Evolutionary conservation across 177 flowering plant genomes (phyloP).

Genomic region (Vitis hybrid): DNA sequence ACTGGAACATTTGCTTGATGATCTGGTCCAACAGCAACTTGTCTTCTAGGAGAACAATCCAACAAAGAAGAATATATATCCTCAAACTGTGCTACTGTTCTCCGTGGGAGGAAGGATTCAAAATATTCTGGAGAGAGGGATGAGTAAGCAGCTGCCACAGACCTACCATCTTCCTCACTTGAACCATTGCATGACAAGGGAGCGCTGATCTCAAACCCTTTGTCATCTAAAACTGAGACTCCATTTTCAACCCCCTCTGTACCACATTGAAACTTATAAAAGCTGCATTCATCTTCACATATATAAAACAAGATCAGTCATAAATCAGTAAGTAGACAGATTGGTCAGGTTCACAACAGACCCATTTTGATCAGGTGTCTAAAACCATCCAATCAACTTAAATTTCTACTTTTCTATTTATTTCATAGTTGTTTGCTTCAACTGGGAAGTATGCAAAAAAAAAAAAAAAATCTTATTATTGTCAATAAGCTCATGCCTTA

Average conservation of each 20-base stretch:
- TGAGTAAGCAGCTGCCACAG: conserved; percentile 9
- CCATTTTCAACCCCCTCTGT: conserved; percentile 10
- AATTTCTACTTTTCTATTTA: too few relatives aligned
- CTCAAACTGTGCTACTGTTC: conserved; percentile 13
- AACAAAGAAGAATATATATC: conserved; percentile 19
- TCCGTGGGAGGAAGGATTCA: conserved; percentile 17
- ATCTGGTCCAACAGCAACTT: conserved; percentile 27
- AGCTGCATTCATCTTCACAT: conserved; percentile 10
- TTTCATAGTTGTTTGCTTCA: too few relatives aligned
- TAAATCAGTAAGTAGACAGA: neutral
- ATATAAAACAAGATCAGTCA: neutral
- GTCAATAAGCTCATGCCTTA: too few relatives aligned
- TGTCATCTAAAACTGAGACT: conserved; percentile 15
- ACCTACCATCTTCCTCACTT: conserved; percentile 21
- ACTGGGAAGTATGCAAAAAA: too few relatives aligned
- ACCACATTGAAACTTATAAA: conserved; percentile 4
- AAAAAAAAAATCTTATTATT: too few relatives aligned
- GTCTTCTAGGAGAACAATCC: conserved; percentile 20
- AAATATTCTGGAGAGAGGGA: conserved; percentile 24
- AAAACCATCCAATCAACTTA: too few relatives aligned
- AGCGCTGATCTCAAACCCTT: conserved; percentile 20
- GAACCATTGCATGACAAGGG: conserved; percentile 26
- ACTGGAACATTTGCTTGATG: conserved; percentile 28
- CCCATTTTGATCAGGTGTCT: too few relatives aligned
- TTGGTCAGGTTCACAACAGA: too few relatives aligned